Evolutionary conservation across 176 grass and related monocot genomes (phyloP).

Genomic region (Phoenix roebelenii): DNA sequence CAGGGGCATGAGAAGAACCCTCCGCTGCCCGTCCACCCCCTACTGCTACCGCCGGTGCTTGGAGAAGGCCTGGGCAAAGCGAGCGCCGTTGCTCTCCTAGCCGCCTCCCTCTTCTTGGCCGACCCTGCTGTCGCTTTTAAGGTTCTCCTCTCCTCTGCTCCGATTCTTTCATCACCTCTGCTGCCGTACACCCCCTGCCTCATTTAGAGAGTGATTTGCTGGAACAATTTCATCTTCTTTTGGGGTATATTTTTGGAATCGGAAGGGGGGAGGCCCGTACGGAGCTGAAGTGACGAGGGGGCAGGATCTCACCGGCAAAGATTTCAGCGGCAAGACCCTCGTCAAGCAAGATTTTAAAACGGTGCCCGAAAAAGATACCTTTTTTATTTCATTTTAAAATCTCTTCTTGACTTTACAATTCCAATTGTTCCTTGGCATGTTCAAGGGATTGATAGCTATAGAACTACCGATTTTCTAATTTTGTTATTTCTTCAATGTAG

Average conservation of each 20-base stretch:
- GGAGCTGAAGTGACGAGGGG: conserved; percentile 78
- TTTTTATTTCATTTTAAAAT: too few relatives aligned
- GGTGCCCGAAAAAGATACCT: conserved; percentile 9
- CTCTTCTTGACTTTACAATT: too few relatives aligned
- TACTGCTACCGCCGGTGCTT: too few relatives aligned
- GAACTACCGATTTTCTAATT: background rate
- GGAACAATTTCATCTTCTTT: background rate
- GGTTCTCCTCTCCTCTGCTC: conserved; percentile 18
- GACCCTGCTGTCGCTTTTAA: conserved; percentile 70
- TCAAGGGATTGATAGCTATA: too few relatives aligned
- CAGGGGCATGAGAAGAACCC: too few relatives aligned
- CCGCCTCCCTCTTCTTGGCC: conserved; percentile 49
- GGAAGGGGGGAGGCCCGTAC: conserved; percentile 82
- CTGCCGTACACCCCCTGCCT: background rate
- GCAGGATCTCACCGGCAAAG: conserved; percentile 86
- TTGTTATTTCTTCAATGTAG: conserved; percentile 21
- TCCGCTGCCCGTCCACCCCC: too few relatives aligned
- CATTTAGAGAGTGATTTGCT: too few relatives aligned
- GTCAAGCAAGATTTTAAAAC: conserved; percentile 97
- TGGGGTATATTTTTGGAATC: background rate
- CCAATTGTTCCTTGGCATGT: too few relatives aligned
- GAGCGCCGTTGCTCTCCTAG: conserved; percentile 44
- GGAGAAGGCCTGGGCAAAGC: conserved; percentile 17
- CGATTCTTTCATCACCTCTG: background rate
- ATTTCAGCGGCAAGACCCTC: conserved; percentile 86